phyloP scores from a whole-genome alignment of 2,329 filamentous ascomycete species.

The Talaromyces sp. region DNA sequence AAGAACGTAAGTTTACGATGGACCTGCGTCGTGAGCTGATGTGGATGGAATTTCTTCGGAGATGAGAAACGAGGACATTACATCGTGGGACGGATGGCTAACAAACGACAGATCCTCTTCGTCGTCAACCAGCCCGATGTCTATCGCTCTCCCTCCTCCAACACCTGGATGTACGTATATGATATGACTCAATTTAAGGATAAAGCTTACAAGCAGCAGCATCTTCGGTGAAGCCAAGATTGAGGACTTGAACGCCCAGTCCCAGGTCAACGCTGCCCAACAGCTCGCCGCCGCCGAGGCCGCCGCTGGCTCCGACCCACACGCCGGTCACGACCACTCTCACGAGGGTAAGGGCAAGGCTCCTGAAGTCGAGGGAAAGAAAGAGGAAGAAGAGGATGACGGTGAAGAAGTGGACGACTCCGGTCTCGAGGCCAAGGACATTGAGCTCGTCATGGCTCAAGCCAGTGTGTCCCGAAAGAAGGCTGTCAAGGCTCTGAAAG shows the following conservation, averaged over 20 bases:
- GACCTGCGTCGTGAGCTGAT: constrained; percentile 12
- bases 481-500: constrained; percentile 90
- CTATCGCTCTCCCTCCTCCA: constrained; percentile 98
- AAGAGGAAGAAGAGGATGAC: constrained; percentile 84
- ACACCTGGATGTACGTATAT: constrained; percentile 92
- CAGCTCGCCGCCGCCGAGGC: constrained; percentile 78
- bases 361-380: constrained; percentile 56
- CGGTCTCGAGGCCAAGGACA: constrained; percentile 97
- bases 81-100: background rate
- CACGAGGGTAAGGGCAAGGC: constrained; percentile 63
- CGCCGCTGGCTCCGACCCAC: constrained; percentile 57
- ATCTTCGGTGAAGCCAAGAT: constrained; percentile 99
- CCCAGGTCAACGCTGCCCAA: constrained; percentile 91
- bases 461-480: constrained; percentile 96
- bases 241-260: constrained; percentile 97
- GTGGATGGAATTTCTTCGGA: background rate
- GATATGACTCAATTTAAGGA: background rate
- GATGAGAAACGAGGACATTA: background rate
- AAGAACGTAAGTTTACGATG: constrained; percentile 75
- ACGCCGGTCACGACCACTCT: constrained; percentile 57
- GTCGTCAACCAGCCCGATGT: constrained; percentile 99
- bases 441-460: constrained; percentile 98
- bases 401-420: constrained; percentile 92
- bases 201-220: constrained; percentile 47
- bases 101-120: constrained; percentile 75